Evolutionary conservation across 1,139 yeast species (phyloP).

Genomic region (Suhomyces ambrosiae): DNA sequence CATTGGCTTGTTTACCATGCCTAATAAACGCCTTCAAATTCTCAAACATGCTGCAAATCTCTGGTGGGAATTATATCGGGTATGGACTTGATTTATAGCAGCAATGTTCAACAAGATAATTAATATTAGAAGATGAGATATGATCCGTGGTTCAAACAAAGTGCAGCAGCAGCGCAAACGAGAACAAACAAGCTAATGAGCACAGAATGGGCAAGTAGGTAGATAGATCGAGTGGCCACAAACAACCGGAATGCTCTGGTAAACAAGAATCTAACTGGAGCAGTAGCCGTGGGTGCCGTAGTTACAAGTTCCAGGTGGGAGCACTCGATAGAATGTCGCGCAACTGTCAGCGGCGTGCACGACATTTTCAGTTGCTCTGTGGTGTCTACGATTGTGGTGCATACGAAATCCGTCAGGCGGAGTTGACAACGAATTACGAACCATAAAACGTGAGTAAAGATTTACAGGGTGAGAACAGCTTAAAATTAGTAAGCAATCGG

Average conservation of each 20-base stretch:
- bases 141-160: constrained; percentile 7
- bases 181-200: constrained; percentile 1
- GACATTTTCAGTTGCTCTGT: constrained; percentile 12
- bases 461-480: no score
- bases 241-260: no score
- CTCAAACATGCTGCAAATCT: constrained; percentile 41
- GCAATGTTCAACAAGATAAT: not conserved
- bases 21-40: constrained; percentile 79
- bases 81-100: not conserved
- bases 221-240: not conserved
- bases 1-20: constrained; percentile 77
- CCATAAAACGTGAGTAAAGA: no score
- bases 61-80: not conserved
- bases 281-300: constrained; percentile 5
- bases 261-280: no score
- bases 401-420: no score
- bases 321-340: constrained; percentile 5
- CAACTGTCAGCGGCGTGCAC: not conserved
- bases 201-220: no score
- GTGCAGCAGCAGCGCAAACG: constrained; percentile 1
- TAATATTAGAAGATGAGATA: constrained; percentile 4
- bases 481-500: no score
- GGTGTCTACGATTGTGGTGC: not conserved
- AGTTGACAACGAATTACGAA: no score
- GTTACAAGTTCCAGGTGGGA: not conserved